Base-by-base conservation (phyloP, 805 yeast genomes). In the Candida xiaguanensis region DNA sequence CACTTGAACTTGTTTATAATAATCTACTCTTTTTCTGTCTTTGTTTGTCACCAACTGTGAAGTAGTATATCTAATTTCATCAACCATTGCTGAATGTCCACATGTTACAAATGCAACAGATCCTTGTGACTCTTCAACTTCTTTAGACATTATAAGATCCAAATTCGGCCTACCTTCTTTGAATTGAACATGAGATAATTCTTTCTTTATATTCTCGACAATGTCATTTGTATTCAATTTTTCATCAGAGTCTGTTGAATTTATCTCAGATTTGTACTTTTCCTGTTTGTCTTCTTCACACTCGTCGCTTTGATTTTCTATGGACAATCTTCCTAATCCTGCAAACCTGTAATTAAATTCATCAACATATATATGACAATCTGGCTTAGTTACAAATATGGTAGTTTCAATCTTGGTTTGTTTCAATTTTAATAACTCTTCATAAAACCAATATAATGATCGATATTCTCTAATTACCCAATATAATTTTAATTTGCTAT, bases 1-100 rank as follows among this genome's bases (percentile, higher is more conserved):
- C 11, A 74, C 68, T 61, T 83, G 88, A 35, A 82, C 70, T 52
- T 84, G 90, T 55, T 87, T 95, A 52, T 68, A 81, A 51, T 80
- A 81, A 46, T 82, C 90, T n/a, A 85, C 74, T 30, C 85, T 71
- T 37, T 71, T 64, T 22, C 57, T 44, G 29, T 66, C 60, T 38
- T 78, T 55, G 6, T 28, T 28, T 11, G 31, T 62, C 46, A 1
- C 72, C 65, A 4, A 4, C 70, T 53, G 30, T n/a, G n/a, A n/a
- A n/a, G n/a, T n/a, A n/a, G n/a, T n/a, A n/a, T 64, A 54, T 51
- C 91, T 70, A 13, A 80, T 46, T 2, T 62, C 68, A 51, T 82
- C 89, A 47, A 71, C 79, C 73, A 81, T 72, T 3, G 56, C 41
- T 25, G 77, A 72, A 34, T 82, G 84, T 4, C 88, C 89, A 63